These are phyloP conservation scores for Phyllosticta citriasiana DNA, from an alignment of 2,329 filamentous ascomycete species.

Conservation along the genomic window DNA sequence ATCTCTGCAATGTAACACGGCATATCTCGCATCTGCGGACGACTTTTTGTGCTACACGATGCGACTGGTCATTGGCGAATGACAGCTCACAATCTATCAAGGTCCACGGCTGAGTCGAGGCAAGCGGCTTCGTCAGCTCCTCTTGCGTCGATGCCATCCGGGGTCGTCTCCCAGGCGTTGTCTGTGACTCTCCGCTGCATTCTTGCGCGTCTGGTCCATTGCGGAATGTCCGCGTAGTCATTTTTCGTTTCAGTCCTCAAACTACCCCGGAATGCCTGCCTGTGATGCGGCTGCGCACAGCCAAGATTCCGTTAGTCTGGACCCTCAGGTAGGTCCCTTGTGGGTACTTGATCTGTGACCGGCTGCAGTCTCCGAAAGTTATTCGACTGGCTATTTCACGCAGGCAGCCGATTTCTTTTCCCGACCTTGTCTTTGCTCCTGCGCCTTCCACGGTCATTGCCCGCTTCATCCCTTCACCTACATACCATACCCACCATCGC, in stretches of 20 bases:
- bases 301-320: not conserved
- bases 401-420: not conserved
- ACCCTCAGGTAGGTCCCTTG: not conserved
- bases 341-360: not conserved
- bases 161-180: not conserved
- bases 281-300: not conserved
- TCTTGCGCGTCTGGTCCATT: not conserved
- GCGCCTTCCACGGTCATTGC: not conserved
- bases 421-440: not conserved
- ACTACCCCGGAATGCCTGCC: not conserved
- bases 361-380: not conserved
- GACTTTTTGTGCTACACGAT: not conserved
- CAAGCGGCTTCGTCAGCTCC: not conserved
- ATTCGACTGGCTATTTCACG: not conserved
- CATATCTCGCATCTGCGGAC: not conserved
- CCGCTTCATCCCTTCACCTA: not conserved
- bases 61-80: not conserved
- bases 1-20: not conserved
- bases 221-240: not conserved
- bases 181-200: not conserved
- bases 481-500: not conserved
- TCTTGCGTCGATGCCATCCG: not conserved
- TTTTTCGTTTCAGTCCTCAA: not conserved
- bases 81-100: not conserved
- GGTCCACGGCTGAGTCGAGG: too few relatives aligned